Percentiles rank a stretch among this genome's conserved stretches.
These are phyloP conservation scores for sunflower (Helianthus annuus) DNA, from an alignment of 129 eudicot genomes.

Conservation along the genomic window DNA sequence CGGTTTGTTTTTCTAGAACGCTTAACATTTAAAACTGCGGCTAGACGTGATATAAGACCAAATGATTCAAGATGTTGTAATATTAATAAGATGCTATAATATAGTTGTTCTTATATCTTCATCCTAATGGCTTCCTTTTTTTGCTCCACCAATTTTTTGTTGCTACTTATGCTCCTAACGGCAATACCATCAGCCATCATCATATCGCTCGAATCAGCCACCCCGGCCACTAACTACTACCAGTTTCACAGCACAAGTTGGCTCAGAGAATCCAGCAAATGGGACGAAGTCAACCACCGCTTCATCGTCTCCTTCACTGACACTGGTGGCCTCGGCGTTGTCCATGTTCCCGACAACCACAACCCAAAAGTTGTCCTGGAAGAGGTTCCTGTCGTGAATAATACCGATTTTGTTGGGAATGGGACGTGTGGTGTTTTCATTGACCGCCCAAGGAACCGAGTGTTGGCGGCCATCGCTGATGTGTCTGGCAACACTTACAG, in stretches of 20 bases:
- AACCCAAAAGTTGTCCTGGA: slow-evolving; percentile 26
- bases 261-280: slow-evolving; percentile 74
- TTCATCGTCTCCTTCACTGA: slow-evolving; percentile 76
- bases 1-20: too few relatives aligned
- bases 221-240: slow-evolving; percentile 52
- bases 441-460: slow-evolving; percentile 65
- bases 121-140: slow-evolving; percentile 45
- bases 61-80: too few relatives aligned
- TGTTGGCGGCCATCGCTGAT: slow-evolving; percentile 60
- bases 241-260: slow-evolving; percentile 76
- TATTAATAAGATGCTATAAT: neutral
- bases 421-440: slow-evolving; percentile 57
- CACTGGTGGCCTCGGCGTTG: slow-evolving; percentile 70
- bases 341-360: slow-evolving; percentile 41
- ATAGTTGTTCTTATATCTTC: neutral
- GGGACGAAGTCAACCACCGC: slow-evolving; percentile 70
- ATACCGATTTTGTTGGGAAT: slow-evolving; percentile 51
- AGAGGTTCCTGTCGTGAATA: slow-evolving; percentile 46
- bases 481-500: slow-evolving; percentile 54
- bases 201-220: slow-evolving; percentile 58
- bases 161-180: slow-evolving; percentile 41
- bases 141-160: slow-evolving; percentile 59
- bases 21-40: too few relatives aligned
- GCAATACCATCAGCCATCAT: slow-evolving; percentile 74
- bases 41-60: neutral